These are phyloP conservation scores for Nothophaeocryptopus gaeumannii DNA, from an alignment of 2,329 filamentous ascomycete species.

Conservation along the genomic window DNA sequence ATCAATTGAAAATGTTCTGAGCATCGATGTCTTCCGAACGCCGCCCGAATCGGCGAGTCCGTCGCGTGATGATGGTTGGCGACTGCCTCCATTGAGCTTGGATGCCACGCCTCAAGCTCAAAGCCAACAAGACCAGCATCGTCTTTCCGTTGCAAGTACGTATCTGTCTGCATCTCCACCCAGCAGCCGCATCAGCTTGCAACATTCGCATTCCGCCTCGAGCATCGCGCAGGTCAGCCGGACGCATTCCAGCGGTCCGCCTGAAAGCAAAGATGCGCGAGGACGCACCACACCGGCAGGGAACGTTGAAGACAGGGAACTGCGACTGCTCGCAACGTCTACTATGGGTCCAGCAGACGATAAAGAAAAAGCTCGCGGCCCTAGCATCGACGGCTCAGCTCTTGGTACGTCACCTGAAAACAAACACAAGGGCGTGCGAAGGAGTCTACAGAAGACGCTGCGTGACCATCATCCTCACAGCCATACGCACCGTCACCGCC, in stretches of 20 bases:
- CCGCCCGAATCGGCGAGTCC: slow-evolving; percentile 41
- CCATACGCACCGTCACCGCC: slow-evolving; percentile 66
- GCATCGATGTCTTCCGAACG: slow-evolving; percentile 44
- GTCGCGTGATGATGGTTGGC: slow-evolving; percentile 27
- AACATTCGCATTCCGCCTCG: slow-evolving; percentile 31
- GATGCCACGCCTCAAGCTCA: slow-evolving; percentile 18
- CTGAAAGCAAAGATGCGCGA: slow-evolving; percentile 19
- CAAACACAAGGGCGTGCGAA: slow-evolving; percentile 61
- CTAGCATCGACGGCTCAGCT: slow-evolving; percentile 22
- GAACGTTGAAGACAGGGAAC: slow-evolving; percentile 25
- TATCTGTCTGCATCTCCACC: slow-evolving; percentile 26
- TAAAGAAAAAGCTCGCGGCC: not conserved
- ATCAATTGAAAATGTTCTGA: slow-evolving; percentile 36
- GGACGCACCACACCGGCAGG: slow-evolving; percentile 18
- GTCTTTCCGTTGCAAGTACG: slow-evolving; percentile 35
- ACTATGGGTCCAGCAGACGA: slow-evolving; percentile 13
- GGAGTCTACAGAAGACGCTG: slow-evolving; percentile 85
- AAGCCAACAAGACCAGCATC: slow-evolving; percentile 29
- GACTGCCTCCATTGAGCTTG: slow-evolving; percentile 35
- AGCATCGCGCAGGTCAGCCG: slow-evolving; percentile 27
- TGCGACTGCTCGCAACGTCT: slow-evolving; percentile 26
- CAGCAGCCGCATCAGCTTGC: slow-evolving; percentile 22
- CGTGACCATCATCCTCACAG: slow-evolving; percentile 55
- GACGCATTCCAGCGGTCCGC: slow-evolving; percentile 21
- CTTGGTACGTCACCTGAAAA: slow-evolving; percentile 25